Percentiles rank a stretch among this genome's conserved stretches.
These are phyloP conservation scores for Drechslerella coelobrocha DNA, from an alignment of 2,329 filamentous ascomycete species.

Conservation along the genomic window DNA sequence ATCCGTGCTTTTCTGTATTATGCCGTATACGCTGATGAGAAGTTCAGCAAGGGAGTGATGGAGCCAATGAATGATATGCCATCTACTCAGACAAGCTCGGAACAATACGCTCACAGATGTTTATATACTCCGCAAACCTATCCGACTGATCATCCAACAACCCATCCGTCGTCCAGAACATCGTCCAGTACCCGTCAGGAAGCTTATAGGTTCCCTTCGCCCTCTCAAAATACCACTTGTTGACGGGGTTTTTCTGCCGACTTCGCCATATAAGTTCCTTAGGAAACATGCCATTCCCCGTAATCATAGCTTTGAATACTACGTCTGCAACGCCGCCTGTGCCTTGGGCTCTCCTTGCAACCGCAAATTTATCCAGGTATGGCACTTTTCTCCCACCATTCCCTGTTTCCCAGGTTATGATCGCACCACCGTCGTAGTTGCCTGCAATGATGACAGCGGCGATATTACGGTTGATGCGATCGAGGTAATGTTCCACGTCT, in stretches of 20 bases:
- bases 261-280: constrained; percentile 85
- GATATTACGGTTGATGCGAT: constrained; percentile 78
- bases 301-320: constrained; percentile 94
- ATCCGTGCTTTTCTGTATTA: not conserved
- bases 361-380: constrained; percentile 97
- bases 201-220: constrained; percentile 84
- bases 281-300: constrained; percentile 75
- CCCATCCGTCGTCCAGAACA: constrained; percentile 93
- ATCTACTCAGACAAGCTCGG: constrained; percentile 62
- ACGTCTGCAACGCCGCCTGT: constrained; percentile 92
- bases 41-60: not conserved
- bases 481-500: constrained; percentile 81
- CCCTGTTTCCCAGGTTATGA: constrained; percentile 86
- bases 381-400: constrained; percentile 74
- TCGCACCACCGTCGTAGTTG: constrained; percentile 93
- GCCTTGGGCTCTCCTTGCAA: constrained; percentile 85
- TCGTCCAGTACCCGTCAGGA: constrained; percentile 84
- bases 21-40: not conserved
- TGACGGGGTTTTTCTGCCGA: constrained; percentile 88
- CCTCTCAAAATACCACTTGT: constrained; percentile 99
- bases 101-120: constrained; percentile 61
- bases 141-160: constrained; percentile 60
- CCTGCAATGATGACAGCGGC: constrained; percentile 94
- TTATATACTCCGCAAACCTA: constrained; percentile 62
- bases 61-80: not conserved